A percentile compares a stretch with the other conserved stretches of the same genome.
Evolutionary conservation across 768 basidiomycete genomes (phyloP).

Genomic region (Ephemerocybe angulata): DNA sequence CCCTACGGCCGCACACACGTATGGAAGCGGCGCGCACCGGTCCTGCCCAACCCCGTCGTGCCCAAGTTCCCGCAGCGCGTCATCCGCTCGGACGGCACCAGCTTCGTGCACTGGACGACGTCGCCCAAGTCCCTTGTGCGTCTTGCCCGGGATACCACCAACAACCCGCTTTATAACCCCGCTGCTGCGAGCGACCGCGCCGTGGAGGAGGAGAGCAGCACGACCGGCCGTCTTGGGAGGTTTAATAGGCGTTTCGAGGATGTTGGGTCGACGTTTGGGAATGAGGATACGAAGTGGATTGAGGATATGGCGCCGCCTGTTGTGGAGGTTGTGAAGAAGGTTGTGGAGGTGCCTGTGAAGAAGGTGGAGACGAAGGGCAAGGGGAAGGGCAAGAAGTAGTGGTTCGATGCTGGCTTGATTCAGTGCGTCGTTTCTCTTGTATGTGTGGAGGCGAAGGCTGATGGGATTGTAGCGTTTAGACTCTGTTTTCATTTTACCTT

Average conservation of each 20-base stretch:
- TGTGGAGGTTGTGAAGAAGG: not conserved
- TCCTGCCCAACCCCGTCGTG: slow-evolving; percentile 78
- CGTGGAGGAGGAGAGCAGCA: slow-evolving; percentile 66
- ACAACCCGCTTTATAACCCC: slow-evolving; percentile 84
- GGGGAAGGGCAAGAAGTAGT: not conserved
- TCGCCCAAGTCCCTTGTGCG: slow-evolving; percentile 75
- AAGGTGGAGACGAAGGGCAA: not conserved
- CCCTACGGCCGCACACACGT: slow-evolving; percentile 85
- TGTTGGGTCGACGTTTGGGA: not conserved
- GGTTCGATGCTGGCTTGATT: too few relatives aligned
- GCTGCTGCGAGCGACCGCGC: slow-evolving; percentile 48
- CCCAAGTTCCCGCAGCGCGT: slow-evolving; percentile 85
- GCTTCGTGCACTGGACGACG: slow-evolving; percentile 84
- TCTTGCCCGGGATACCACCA: slow-evolving; percentile 84
- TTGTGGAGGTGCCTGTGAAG: not conserved
- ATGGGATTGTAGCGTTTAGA: too few relatives aligned
- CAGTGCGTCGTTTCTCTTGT: too few relatives aligned
- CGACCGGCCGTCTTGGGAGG: slow-evolving; percentile 58
- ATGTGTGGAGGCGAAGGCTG: too few relatives aligned
- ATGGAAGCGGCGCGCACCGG: slow-evolving; percentile 62
- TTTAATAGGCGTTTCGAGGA: slow-evolving; percentile 6
- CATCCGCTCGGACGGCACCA: slow-evolving; percentile 83
- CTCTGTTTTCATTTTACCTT: too few relatives aligned
- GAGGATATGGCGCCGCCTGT: slow-evolving; percentile 3
- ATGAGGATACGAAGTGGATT: not conserved